Conservation (phyloP, 805 yeast species). For the Candida sithepensis region DNA sequence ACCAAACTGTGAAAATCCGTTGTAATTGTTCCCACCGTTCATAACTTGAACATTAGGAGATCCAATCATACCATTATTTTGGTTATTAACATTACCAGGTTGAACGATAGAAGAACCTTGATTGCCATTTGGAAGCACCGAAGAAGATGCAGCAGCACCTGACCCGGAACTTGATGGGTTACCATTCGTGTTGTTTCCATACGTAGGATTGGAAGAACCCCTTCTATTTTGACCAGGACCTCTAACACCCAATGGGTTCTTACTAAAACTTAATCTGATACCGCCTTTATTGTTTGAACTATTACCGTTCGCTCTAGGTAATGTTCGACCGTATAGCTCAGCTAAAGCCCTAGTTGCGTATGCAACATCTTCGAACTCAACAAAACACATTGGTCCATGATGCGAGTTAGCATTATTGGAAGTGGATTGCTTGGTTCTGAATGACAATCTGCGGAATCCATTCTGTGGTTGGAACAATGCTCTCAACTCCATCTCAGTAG, state of each 20-base stretch:
- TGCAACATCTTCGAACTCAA: constrained; percentile 94
- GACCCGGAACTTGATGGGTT: constrained; percentile 1
- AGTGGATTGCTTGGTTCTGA: constrained; percentile 63
- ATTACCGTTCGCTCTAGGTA: constrained; percentile 69
- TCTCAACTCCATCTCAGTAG: constrained; percentile 88
- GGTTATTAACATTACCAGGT: constrained; percentile 1
- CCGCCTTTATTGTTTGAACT: constrained; percentile 66
- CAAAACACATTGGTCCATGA: constrained; percentile 99
- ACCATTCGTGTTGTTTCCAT: constrained; percentile 2
- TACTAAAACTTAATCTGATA: constrained; percentile 87
- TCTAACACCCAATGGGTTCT: constrained; percentile 95
- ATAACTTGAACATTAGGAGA: constrained; percentile 7
- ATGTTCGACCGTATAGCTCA: constrained; percentile 86
- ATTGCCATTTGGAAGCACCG: not conserved
- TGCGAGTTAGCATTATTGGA: constrained; percentile 35
- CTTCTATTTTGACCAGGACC: constrained; percentile 44
- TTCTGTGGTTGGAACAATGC: constrained; percentile 82
- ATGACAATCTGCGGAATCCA: constrained; percentile 90
- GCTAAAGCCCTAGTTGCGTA: constrained; percentile 92
- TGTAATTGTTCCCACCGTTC: constrained; percentile 9
- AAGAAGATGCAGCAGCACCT: not conserved
- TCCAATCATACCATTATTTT: constrained; percentile 9
- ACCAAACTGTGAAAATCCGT: constrained; percentile 16
- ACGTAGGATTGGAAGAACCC: constrained; percentile 19
- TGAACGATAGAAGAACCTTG: not conserved